These are phyloP conservation scores for Trichophyton benhamiae DNA, from an alignment of 2,329 filamentous ascomycete genomes.

Conservation along the genomic window DNA sequence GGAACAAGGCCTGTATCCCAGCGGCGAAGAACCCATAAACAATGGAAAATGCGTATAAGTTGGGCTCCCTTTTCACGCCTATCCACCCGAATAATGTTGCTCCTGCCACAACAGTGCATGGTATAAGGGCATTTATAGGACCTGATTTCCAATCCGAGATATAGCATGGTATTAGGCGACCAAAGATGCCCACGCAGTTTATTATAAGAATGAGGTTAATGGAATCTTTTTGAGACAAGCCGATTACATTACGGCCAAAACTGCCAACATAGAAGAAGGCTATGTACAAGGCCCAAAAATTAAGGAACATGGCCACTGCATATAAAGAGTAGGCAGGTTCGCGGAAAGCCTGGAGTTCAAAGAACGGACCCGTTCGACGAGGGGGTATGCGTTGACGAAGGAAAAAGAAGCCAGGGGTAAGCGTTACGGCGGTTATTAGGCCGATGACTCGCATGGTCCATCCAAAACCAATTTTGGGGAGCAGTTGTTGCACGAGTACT, in stretches of 20 bases:
- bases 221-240: constrained; percentile 33
- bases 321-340: constrained; percentile 38
- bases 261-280: constrained; percentile 40
- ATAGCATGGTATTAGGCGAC: constrained; percentile 46
- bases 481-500: constrained; percentile 42
- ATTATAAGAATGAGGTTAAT: constrained; percentile 52
- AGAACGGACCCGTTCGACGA: constrained; percentile 38
- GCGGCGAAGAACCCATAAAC: constrained; percentile 54
- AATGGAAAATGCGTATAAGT: constrained; percentile 50
- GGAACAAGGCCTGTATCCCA: constrained; percentile 54
- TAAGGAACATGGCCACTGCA: constrained; percentile 32
- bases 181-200: constrained; percentile 50
- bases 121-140: constrained; percentile 49
- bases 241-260: constrained; percentile 30
- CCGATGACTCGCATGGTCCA: constrained; percentile 54
- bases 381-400: constrained; percentile 40
- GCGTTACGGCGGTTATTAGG: constrained; percentile 43
- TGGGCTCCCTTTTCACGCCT: constrained; percentile 37
- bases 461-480: constrained; percentile 49
- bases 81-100: constrained; percentile 46
- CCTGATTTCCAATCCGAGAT: constrained; percentile 48
- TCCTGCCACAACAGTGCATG: constrained; percentile 34
- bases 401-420: constrained; percentile 32
- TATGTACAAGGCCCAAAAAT: constrained; percentile 44
- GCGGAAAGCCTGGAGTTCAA: constrained; percentile 42